A percentile compares a stretch with the other conserved stretches of the same genome.
phyloP scores from a whole-genome alignment of 2,329 filamentous ascomycete genomes.

The Xylariaceae sp. region DNA sequence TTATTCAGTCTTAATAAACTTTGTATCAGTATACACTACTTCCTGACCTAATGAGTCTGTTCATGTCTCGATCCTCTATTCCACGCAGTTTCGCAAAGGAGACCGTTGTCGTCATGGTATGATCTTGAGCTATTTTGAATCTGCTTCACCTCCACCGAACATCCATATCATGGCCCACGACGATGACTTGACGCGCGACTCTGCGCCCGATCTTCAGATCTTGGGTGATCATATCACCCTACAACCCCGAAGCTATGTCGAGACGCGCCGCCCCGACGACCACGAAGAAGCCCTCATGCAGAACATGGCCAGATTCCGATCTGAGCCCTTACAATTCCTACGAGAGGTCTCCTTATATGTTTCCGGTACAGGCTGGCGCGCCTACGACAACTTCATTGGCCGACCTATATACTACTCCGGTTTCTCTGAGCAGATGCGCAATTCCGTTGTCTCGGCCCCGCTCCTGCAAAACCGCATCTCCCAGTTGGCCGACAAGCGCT shows the following conservation, averaged over 20 bases:
- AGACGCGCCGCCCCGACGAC: constrained; percentile 45
- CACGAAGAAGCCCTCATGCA: constrained; percentile 70
- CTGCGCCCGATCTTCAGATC: constrained; percentile 74
- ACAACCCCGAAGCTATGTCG: constrained; percentile 66
- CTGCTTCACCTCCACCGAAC: not conserved
- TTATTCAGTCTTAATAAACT: too few species aligned
- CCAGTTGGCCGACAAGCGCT: constrained; percentile 69
- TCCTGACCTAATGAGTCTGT: too few species aligned
- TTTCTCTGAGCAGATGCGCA: constrained; percentile 87
- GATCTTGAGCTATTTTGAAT: constrained; percentile 5
- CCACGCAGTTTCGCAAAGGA: too few species aligned
- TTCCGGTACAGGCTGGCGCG: constrained; percentile 90
- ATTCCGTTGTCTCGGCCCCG: constrained; percentile 68
- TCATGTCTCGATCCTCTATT: too few species aligned
- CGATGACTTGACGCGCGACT: constrained; percentile 41
- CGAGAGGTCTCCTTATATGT: constrained; percentile 92
- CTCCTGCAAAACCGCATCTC: constrained; percentile 71
- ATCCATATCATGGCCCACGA: constrained; percentile 36
- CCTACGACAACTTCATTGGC: constrained; percentile 85
- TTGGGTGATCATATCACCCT: constrained; percentile 70
- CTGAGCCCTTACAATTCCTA: constrained; percentile 70
- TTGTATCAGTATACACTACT: too few species aligned
- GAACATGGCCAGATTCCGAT: constrained; percentile 82
- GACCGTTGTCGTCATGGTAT: too few species aligned
- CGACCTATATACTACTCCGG: constrained; percentile 91